Evolutionary conservation across 2,329 filamentous ascomycete genomes (phyloP).

Genomic region (Fusarium floridanum): DNA sequence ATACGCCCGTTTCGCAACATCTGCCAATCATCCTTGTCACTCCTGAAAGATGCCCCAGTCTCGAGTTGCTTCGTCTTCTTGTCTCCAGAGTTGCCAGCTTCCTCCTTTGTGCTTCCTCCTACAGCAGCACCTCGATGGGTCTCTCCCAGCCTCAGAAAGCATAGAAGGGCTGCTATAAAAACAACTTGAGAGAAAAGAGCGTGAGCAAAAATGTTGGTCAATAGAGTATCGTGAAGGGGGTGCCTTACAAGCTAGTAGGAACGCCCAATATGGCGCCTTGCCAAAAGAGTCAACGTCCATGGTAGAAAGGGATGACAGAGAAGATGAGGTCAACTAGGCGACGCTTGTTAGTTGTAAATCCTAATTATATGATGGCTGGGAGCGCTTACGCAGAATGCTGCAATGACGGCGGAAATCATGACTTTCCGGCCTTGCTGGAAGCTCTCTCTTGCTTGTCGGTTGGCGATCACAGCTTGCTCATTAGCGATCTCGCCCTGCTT

Average conservation of each 20-base stretch:
- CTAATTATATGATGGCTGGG: not conserved
- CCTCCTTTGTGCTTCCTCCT: not conserved
- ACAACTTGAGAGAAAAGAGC: not conserved
- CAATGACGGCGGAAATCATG: not conserved
- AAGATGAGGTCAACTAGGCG: not conserved
- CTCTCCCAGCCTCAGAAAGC: not conserved
- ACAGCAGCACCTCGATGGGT: not conserved
- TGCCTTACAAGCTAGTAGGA: not conserved
- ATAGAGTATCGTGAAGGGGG: too few relatives aligned
- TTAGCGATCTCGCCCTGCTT: not conserved
- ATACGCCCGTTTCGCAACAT: not conserved
- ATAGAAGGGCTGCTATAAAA: not conserved
- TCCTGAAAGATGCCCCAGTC: not conserved
- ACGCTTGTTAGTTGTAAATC: not conserved
- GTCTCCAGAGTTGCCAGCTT: accelerated
- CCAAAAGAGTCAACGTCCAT: not conserved
- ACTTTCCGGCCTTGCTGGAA: not conserved
- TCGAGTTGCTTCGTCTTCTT: not conserved
- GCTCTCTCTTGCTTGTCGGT: not conserved
- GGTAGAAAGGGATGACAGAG: not conserved
- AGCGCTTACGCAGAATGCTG: not conserved
- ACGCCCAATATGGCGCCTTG: not conserved
- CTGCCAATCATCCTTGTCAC: not conserved
- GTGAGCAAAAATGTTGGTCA: not conserved
- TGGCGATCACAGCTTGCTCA: not conserved